Base-by-base conservation (phyloP, 1,284 basidiomycete species). In the Papiliotrema nemorosa region DNA sequence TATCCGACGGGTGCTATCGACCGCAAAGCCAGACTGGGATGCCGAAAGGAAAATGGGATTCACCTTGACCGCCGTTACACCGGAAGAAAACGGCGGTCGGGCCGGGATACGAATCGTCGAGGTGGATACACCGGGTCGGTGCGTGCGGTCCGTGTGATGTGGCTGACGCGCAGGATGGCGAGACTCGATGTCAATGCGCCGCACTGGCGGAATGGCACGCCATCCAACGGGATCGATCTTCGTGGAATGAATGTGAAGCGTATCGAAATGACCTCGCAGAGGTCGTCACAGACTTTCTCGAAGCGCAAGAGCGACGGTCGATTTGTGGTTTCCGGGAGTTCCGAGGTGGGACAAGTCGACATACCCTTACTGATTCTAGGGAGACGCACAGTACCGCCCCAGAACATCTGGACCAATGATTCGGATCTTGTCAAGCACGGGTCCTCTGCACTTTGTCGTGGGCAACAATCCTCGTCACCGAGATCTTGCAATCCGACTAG, bases 401-500 rank as follows among this genome's bases (percentile, higher is more conserved):
- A 26, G 42, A 21, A 14, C 42, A 4, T 39, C 80, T 6, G 82
- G 82, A 9, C 81, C 86, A 1, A 75, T 87, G 31, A 82, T 86
- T 52, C 77, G 70, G 4, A 79, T 90, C 43, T 77, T 90, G 9
- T 77, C 78, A 1, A 80, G 82, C 0, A 41, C 63, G 0, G 79
- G 72, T 0, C 79, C 82, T 0, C 61, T 89, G 37, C 73, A 72
- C 2, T 70, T 90, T 33, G 77, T 89, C 48, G 69, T 84, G 22
- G 77, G 82, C 1, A 2, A 24, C 7, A 41, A 47, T 9, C 26
- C 31, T 0, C 50, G 31, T 1, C 68, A 73, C 6, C 54, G 78
- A 1, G 79, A 78, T 2, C 63, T 83, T 5, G 88, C 86, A 1
- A 65, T 78, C 5, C 78, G 87, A 3, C 74, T 90, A 42, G 82